Evolutionary conservation across 73 alveolate genomes (phyloP), one percentile per base, ranked within the genome.

Genomic region (Tetrahymena malaccensis): DNA sequence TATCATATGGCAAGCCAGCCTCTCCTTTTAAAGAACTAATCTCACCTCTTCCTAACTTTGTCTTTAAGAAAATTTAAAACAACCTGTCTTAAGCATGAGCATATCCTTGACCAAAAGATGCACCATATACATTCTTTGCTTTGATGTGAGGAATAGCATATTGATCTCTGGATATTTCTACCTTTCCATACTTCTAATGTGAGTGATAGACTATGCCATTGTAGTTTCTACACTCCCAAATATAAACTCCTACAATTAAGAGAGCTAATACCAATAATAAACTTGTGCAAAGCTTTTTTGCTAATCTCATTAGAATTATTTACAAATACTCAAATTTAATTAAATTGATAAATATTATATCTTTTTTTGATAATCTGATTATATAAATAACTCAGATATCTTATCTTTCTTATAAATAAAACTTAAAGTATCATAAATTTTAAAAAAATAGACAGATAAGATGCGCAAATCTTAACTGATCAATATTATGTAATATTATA

Each of bases 41-140:
- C 93, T 94, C 94, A 5, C 97, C 97, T 56, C 85, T 55, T 35
- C 95, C 96, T 31, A 94, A 43, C 85, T 85, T 95, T 55, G 83
- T 95, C 25, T 94, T 57, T 34, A 94, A 31, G 34, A 34, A 57
- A n/a, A 95, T 27, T 34, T 94, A 85, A 85, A 95, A 95, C 21
- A 95, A 37, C 84, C 97, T 93, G 40, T 95, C 96, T 94, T 95
- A 94, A 38, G 97, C 97, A 34, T 95, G 93, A 19, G 58, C 97
- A 94, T 43, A 95, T 19, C 96, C 96, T 84, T 43, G 27, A 3
- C 96, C 96, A 95, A 55, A 95, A 7, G 94, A 40, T 15, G 94
- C 96, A 94, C 94, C 96, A 1, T 37, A 10, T 33, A 95, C 35
- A 55, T 93, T 55, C 22, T 93, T 33, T 34, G 97, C 95, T 93